phyloP scores from a whole-genome alignment of 1,139 yeast genomes.

The Yamadazyma sp. region DNA sequence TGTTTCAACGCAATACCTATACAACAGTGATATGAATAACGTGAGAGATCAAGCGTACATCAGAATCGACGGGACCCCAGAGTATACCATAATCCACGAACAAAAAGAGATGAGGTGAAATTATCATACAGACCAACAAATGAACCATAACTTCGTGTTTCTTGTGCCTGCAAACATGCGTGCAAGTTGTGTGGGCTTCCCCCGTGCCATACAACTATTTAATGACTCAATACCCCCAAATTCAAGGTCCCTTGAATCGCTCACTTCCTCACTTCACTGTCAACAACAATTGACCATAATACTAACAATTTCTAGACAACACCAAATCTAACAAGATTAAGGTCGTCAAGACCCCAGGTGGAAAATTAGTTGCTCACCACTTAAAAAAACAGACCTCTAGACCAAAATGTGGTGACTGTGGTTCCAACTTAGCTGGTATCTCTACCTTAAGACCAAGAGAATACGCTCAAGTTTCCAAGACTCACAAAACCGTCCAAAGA shows the following conservation, averaged over 20 bases:
- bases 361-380: constrained; percentile 96
- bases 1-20: constrained; percentile 18
- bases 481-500: constrained; percentile 98
- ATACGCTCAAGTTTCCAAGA: constrained; percentile 91
- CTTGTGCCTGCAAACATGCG: no score
- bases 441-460: constrained; percentile 97
- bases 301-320: constrained; percentile 72
- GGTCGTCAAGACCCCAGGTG: constrained; percentile 99
- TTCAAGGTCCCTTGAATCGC: no score
- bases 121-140: no score
- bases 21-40: neutral
- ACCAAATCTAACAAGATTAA: constrained; percentile 98
- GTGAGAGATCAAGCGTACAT: neutral
- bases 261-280: no score
- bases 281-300: no score
- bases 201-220: no score
- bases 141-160: no score
- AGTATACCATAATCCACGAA: no score
- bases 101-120: no score
- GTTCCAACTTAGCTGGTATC: constrained; percentile 85
- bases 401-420: constrained; percentile 99
- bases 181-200: no score
- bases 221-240: no score
- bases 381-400: constrained; percentile 92
- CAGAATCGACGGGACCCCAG: neutral